Evolutionary conservation across 345 rosid genomes (phyloP).

Genomic region (Erucastrum elatum): DNA sequence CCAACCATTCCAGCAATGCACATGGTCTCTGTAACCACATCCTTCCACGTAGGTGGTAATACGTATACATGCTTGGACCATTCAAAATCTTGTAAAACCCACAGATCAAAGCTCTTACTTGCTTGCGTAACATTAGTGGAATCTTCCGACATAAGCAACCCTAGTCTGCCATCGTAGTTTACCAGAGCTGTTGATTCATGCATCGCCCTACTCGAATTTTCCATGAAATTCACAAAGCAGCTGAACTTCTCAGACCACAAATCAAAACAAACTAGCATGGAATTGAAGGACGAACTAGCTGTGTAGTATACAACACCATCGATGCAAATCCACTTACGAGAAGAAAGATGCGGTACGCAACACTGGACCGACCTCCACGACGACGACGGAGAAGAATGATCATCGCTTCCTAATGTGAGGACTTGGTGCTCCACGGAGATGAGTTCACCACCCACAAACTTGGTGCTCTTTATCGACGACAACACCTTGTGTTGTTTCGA

Average conservation of each 20-base stretch:
- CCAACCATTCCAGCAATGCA: not conserved
- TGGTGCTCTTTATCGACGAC: not conserved
- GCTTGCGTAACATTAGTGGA: not conserved
- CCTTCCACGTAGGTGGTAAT: not conserved
- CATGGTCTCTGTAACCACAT: not conserved
- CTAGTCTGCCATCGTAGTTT: not conserved
- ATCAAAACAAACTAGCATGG: not conserved
- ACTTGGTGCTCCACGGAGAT: not conserved
- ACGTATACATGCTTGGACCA: not conserved
- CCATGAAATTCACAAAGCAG: not conserved
- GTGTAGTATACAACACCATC: not conserved
- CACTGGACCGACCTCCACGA: not conserved
- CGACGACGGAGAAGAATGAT: too few relatives aligned
- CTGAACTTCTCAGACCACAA: not conserved
- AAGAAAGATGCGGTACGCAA: not conserved
- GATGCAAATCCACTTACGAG: not conserved
- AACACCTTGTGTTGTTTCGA: not conserved
- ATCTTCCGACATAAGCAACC: not conserved
- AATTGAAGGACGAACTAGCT: not conserved
- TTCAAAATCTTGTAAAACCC: not conserved
- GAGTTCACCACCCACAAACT: not conserved
- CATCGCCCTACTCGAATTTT: not conserved
- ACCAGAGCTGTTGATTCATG: not conserved
- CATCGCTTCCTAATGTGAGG: not conserved
- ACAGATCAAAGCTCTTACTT: not conserved